These are phyloP conservation scores for Chrysosporium keratinophilum DNA, from an alignment of 2,329 filamentous ascomycete genomes.

Conservation along the genomic window DNA sequence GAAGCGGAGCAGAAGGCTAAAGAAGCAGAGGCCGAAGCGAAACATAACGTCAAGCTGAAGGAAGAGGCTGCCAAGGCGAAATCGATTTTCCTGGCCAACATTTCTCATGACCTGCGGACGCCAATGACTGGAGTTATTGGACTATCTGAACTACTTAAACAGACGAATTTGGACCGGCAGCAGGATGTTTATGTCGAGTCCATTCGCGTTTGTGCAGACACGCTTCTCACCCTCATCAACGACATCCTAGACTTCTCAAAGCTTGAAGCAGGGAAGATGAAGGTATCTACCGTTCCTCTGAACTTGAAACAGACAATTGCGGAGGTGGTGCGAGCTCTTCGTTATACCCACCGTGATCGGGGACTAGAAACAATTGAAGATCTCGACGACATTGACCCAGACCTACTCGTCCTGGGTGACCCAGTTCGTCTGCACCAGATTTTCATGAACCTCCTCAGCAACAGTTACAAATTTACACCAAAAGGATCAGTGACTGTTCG, in stretches of 20 bases:
- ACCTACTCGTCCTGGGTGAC: constrained; percentile 67
- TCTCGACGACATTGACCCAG: constrained; percentile 48
- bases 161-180: constrained; percentile 46
- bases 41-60: constrained; percentile 55
- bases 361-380: constrained; percentile 53
- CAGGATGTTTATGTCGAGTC: constrained; percentile 54
- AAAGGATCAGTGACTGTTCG: constrained; percentile 75
- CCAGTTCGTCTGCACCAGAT: constrained; percentile 76
- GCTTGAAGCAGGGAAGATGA: constrained; percentile 75
- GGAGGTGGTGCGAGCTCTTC: constrained; percentile 53
- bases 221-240: constrained; percentile 76
- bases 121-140: constrained; percentile 92
- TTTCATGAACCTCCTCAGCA: constrained; percentile 68
- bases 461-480: constrained; percentile 90
- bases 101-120: constrained; percentile 78
- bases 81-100: constrained; percentile 94
- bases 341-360: constrained; percentile 53
- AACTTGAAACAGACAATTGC: constrained; percentile 59
- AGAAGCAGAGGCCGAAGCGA: constrained; percentile 52
- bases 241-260: constrained; percentile 88
- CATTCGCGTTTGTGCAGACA: constrained; percentile 58
- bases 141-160: constrained; percentile 52
- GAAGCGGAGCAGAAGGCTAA: constrained; percentile 56
- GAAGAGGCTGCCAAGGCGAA: constrained; percentile 63
- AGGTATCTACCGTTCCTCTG: constrained; percentile 74